Evolutionary conservation across 495 filamentous ascomycete genomes (phyloP).

Genomic region (Penicillium tannophilum): DNA sequence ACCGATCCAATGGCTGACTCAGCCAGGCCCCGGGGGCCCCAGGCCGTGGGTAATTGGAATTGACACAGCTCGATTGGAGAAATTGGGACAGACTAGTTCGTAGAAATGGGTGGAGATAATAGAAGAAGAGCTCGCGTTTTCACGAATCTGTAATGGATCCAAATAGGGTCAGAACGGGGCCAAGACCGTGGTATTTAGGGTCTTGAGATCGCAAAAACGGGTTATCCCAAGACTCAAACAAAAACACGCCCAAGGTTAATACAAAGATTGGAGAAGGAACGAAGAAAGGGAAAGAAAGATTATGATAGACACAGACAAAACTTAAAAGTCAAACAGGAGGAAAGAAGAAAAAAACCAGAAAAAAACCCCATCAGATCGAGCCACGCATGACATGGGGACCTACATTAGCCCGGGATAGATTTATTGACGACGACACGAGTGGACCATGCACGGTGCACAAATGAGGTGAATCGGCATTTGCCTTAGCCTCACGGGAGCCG

Average conservation of each 20-base stretch:
- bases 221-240: neutral
- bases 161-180: neutral
- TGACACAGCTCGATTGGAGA: neutral
- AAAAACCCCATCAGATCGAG: neutral
- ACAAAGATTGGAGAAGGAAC: neutral
- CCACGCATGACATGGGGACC: constrained; percentile 10
- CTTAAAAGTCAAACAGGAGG: neutral
- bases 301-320: neutral
- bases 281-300: neutral
- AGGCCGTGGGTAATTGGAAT: neutral
- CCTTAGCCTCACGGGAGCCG: constrained; percentile 17
- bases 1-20: constrained; percentile 12
- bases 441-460: constrained; percentile 7
- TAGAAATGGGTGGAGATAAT: neutral
- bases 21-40: constrained; percentile 19
- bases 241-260: neutral
- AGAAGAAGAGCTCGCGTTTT: neutral
- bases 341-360: neutral
- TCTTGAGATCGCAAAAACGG: neutral
- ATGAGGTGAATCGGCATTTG: constrained; percentile 11
- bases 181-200: neutral
- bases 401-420: constrained; percentile 11
- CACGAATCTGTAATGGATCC: neutral
- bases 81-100: neutral
- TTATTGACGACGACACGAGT: constrained; percentile 10